phyloP scores from a whole-genome alignment of 2,329 filamentous ascomycete species.

The Exophiala dermatitidis region DNA sequence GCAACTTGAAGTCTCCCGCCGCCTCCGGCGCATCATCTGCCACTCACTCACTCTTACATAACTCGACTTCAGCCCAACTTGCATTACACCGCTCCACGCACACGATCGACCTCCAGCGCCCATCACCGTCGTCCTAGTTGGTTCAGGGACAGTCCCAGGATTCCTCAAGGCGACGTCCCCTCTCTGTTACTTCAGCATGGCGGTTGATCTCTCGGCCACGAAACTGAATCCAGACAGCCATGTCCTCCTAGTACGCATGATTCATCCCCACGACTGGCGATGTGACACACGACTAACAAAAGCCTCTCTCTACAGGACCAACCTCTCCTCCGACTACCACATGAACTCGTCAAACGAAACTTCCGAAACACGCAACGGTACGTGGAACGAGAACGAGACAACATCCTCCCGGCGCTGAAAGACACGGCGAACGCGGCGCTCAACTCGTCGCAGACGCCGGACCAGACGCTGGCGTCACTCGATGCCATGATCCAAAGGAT shows the following conservation, averaged over 20 bases:
- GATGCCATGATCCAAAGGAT: conserved; percentile 80
- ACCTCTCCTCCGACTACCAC: conserved; percentile 83
- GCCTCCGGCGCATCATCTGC: not conserved
- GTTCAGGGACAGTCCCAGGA: too few species aligned
- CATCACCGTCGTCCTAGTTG: too few species aligned
- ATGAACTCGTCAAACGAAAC: conserved; percentile 88
- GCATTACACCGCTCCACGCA: too few species aligned
- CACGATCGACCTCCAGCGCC: too few species aligned
- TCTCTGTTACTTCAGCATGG: conserved; percentile 4
- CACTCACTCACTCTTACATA: not conserved
- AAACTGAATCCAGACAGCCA: conserved; percentile 47
- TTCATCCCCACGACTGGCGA: not conserved
- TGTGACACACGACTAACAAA: conserved; percentile 10
- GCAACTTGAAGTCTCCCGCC: too few species aligned
- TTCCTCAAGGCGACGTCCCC: not conserved
- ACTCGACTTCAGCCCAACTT: too few species aligned
- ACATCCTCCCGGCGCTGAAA: conserved; percentile 44
- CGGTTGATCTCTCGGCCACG: conserved; percentile 31
- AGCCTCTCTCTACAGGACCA: conserved; percentile 59
- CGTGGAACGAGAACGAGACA: conserved; percentile 43
- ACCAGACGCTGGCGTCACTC: conserved; percentile 69
- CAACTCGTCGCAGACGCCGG: conserved; percentile 53
- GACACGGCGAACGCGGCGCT: conserved; percentile 55
- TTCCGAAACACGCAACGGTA: conserved; percentile 64
- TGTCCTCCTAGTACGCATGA: conserved; percentile 39